Conservation (phyloP, 2,329 filamentous ascomycete species). For the Conoideocrella luteorostrata region DNA sequence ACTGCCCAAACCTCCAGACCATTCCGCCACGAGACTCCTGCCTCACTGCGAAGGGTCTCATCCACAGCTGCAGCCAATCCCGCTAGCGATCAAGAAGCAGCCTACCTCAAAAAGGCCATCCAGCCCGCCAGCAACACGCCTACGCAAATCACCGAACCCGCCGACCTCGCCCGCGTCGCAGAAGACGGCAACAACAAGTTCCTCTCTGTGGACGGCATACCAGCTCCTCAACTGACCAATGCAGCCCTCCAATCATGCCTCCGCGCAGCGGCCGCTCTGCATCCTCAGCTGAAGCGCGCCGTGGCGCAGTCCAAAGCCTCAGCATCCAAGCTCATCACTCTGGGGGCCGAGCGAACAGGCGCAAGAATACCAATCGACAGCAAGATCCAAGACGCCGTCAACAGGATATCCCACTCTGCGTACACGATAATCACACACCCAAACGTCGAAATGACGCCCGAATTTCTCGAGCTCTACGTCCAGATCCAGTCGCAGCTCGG, state of each 20-base stretch:
- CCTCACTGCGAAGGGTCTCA: conserved; percentile 19
- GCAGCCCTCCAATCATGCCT: conserved; percentile 39
- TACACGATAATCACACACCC: conserved; percentile 66
- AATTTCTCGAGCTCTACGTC: conserved; percentile 68
- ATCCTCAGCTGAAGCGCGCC: conserved; percentile 32
- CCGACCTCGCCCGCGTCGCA: conserved; percentile 34
- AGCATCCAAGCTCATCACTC: conserved; percentile 47
- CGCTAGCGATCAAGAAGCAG: conserved; percentile 2
- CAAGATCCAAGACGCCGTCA: conserved; percentile 37
- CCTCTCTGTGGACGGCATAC: conserved; percentile 37
- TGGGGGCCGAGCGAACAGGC: conserved; percentile 30
- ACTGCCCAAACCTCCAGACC: conserved; percentile 9
- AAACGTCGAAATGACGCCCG: conserved; percentile 72
- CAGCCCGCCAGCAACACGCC: background rate
- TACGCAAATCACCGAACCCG: conserved; percentile 28
- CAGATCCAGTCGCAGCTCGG: conserved; percentile 67
- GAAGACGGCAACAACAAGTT: conserved; percentile 37
- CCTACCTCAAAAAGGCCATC: background rate
- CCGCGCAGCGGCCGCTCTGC: conserved; percentile 36
- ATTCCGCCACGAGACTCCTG: conserved; percentile 6
- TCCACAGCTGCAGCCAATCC: conserved; percentile 16
- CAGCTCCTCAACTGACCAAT: conserved; percentile 35
- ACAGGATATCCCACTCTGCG: conserved; percentile 52
- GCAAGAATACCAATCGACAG: conserved; percentile 23
- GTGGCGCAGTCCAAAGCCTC: conserved; percentile 37